Evolutionary conservation across 139 green algal species (phyloP), one percentile per base, ranked within the genome.

Genomic region (Zygnema circumcarinatum): DNA sequence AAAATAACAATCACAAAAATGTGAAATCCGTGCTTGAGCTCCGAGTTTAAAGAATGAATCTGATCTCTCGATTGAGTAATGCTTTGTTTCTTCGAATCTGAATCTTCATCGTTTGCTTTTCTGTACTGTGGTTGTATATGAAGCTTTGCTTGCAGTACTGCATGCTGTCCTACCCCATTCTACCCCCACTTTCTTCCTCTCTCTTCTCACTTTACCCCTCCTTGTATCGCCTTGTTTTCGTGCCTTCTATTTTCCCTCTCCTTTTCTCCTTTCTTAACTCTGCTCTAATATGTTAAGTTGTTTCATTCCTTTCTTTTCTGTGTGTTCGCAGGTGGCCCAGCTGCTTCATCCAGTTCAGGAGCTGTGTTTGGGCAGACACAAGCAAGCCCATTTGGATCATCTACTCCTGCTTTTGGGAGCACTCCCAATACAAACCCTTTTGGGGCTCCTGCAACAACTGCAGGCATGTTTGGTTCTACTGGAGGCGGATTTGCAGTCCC

Each of bases 361-460:
- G 2, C 80, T 20, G 7, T 62, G 7, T 62, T 62, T 62, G 84
- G 36, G 1, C 84, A 67, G 54, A 47, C 84, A 36, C 84, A 76
- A 33, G 31, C 74, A 81, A 39, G 54, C 0, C 41, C 81, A 0
- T 90, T 90, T 54, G 89, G 80, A 7, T 35, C 42, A 31, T 32
- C 41, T 33, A 39, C 87, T 32, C 53, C 41, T 52, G 56, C 80
- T 1, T 91, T 91, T 33, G 87, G 87, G 2, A 52, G 76, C 0
- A 38, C 86, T 33, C 11, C 31, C 2, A 39, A 31, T 38, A 62
- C 47, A 62, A 62, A 7, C 47, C 7, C 47, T 16, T 62, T 62
- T 62, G 47, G 47, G 16, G 36, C 36, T 78, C 16, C 36, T 40
- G 7, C 35, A 42, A 53, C 69, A 53, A 40, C 35, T 36, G 69